Evolutionary conservation across 73 alveolate species (phyloP), one percentile per base, ranked within the genome.

Genomic region (Tetrahymena elliotti): DNA sequence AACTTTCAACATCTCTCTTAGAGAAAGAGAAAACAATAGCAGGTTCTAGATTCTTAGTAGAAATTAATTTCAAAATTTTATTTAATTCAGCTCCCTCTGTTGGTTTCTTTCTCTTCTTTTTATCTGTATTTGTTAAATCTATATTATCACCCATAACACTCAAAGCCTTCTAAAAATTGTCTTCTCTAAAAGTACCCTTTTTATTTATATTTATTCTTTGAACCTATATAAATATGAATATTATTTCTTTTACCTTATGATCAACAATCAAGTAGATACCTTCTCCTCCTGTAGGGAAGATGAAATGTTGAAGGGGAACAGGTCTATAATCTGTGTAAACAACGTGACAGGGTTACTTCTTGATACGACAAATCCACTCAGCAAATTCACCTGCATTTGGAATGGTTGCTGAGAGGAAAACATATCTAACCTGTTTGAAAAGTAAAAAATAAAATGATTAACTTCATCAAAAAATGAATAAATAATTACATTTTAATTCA

Each of bases 361-460:
- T 99, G 40, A 99, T 98, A 93, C 97, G 95, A 83, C 98, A 98
- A 31, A 99, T 98, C 99, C 99, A 99, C 97, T 98, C 99, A 68
- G 99, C 99, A 94, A 99, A 99, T 93, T 99, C 99, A 95, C 99
- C 95, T 34, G 99, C 99, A 96, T 99, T 99, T 20, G 99, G 99
- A 33, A 99, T 99, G 35, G 99, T 99, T 3, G 99, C 99, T 83
- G 99, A 98, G 93, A 99, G 97, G 98, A 99, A 99, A 24, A 99
- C 99, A 97, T 98, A 97, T 95, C 98, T 98, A 34, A 99, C 99
- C 84, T 97, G 94, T 84, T 98, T 94, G n/a, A 98, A 98, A 38
- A 84, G 11, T n/a, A n/a, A 84, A 84, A 84, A 39, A 84, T 36
- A 6, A 8, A 15, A 16, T 84, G 8, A 39, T 12, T 39, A 22